Evolutionary conservation across 1,139 yeast species (phyloP), one percentile per base, ranked within the genome.

Genomic region (Debaryomyces coudertii): DNA sequence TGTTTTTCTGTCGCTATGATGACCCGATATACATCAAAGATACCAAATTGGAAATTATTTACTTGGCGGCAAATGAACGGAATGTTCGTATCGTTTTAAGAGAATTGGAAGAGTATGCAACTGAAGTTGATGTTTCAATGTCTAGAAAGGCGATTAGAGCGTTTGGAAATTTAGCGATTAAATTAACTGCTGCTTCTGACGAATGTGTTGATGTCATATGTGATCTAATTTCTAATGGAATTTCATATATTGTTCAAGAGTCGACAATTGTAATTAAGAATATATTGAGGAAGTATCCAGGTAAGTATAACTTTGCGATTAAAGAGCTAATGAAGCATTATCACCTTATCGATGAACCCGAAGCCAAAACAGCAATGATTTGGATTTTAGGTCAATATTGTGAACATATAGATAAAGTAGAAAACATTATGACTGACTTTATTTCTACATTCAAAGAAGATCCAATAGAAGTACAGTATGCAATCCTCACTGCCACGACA

Each of bases 11-110:
- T 65, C 83, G 83, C 51, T 88, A 81, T 57, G 86, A 87, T 59
- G 97, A 92, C 62, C 95, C 95, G 0, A 83, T 88, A 18, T 93
- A 87, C 61, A 85, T 93, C 59, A 90, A 90, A 63, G 95, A 90
- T 56, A 88, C 97, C 7, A 92, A 93, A 58, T 72, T 93, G 39
- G 98, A 92, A 60, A 87, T 93, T 47, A 82, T 92, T 24, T 90
- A 87, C 57, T 69, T 90, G 29, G 68, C 92, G 40, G 96, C 97
- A 1, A 79, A 81, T 53, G 85, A 82, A 47, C 53, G 62, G 2
- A 90, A 87, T 53, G 76, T 87, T 39, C 71, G 69, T 9, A 69
- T 76, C 22, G 93, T 92, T 1, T 67, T 90, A 40, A 71, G 82
- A 22, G 98, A 92, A 60, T 67, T 92, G 38, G 87, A 85, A 53